These are phyloP conservation scores for Ophiostoma ulmi DNA, from an alignment of 2,329 filamentous ascomycete species.

Conservation along the genomic window DNA sequence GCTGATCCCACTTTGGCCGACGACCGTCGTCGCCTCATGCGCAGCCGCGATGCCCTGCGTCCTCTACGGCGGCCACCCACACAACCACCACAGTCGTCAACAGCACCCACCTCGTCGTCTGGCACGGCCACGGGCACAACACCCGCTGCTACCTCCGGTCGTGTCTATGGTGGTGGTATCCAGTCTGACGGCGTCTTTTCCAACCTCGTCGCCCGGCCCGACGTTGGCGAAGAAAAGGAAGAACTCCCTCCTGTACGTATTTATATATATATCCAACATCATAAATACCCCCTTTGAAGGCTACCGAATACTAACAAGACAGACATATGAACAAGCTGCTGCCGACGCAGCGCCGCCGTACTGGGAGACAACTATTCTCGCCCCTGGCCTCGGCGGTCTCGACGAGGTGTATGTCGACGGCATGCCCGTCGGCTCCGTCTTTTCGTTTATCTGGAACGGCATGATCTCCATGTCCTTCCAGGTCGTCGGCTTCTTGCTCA, in stretches of 20 bases:
- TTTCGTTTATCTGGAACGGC: constrained; percentile 84
- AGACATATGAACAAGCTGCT: constrained; percentile 98
- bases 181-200: constrained; percentile 94
- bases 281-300: neutral
- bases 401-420: constrained; percentile 98
- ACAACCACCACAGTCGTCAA: constrained; percentile 26
- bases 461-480: constrained; percentile 98
- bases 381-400: constrained; percentile 79
- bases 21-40: constrained; percentile 81
- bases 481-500: constrained; percentile 93
- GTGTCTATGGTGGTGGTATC: constrained; percentile 66
- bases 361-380: constrained; percentile 98
- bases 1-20: constrained; percentile 73
- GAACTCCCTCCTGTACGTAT: constrained; percentile 83
- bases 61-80: constrained; percentile 24
- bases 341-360: constrained; percentile 94
- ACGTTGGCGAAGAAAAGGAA: constrained; percentile 71
- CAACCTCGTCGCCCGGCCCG: constrained; percentile 86
- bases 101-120: neutral
- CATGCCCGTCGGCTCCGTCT: constrained; percentile 82
- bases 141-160: constrained; percentile 33
- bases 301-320: neutral
- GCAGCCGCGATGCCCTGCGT: constrained; percentile 44
- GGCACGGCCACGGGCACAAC: neutral
- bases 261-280: neutral